Evolutionary conservation across 805 yeast genomes (phyloP), one percentile per base, ranked within the genome.

Genomic region (Saccharomyces paradoxus): DNA sequence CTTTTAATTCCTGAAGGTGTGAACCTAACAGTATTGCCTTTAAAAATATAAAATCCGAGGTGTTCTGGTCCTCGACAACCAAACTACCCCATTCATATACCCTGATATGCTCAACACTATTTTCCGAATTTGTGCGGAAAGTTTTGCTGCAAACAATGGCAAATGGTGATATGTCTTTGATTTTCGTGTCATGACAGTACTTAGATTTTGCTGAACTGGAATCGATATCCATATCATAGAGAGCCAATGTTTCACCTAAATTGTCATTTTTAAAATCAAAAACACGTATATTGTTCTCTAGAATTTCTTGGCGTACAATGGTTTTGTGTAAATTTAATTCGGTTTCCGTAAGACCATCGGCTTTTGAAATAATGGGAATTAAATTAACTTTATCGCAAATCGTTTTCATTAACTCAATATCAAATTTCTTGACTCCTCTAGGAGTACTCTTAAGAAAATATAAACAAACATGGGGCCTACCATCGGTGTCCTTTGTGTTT

Each of bases 1-100:
- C 95, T 72, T 86, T 87, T 69, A 89, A 82, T 61, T 89, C 96
- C 65, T 83, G 83, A 69, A 88, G 77, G 71, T 88, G 95, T 4
- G 92, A 84, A 53, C 86, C 85, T 62, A 89, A 77, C 54, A 89
- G 72, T 2, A 87, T 81, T 60, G 85, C 86, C 64, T 87, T 82
- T 70, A 89, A 77, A 49, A 80, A 75, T 21, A 86, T 74, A 65
- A 88, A 85, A 67, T 89, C 96, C 60, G 87, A 82, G 58, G 77
- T 77, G 32, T 77, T 80, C 13, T 83, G 80, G 63, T 78, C 78
- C 54, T 81, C 82, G 46, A 81, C 76, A 51, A 74, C 77, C 32
- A 83, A 79, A n/a, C 72, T 60, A 1, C 90, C 90, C 90, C 90
- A 86, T 3, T 82, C 82, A 63, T 83, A 84, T 59, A 70, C 71